Percentiles rank a stretch among this genome's conserved stretches.
Evolutionary conservation across 179 eudicot species (phyloP).

Genomic region (Corrigiola litoralis): DNA sequence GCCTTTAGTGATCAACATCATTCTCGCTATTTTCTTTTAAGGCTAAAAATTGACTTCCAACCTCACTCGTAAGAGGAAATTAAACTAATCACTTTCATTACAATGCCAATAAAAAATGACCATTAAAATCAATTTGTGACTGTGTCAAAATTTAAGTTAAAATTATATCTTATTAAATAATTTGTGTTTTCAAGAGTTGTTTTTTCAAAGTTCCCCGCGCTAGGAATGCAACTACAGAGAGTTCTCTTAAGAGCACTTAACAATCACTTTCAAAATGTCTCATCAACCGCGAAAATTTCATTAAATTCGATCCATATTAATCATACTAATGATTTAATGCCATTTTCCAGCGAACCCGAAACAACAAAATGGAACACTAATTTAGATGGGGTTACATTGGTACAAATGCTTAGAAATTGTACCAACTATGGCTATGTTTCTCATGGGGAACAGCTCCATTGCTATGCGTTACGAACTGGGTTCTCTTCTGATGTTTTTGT

Average conservation of each 20-base stretch:
- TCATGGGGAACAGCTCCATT: conserved; percentile 59
- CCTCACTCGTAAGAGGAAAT: no score
- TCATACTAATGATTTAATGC: neutral
- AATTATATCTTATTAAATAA: no score
- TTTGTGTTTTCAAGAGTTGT: no score
- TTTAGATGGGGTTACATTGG: conserved; percentile 35
- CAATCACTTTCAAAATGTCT: conserved; percentile 11
- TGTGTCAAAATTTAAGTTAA: no score
- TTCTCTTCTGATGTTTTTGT: conserved; percentile 38
- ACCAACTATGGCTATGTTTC: conserved; percentile 23
- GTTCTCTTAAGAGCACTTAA: neutral
- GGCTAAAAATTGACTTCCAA: no score
- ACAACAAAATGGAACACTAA: neutral
- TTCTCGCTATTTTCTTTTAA: no score
- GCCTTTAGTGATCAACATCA: no score
- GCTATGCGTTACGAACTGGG: conserved; percentile 39
- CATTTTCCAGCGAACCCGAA: neutral
- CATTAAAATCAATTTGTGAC: no score
- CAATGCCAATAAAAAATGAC: no score
- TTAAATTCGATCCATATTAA: neutral
- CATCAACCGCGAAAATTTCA: neutral
- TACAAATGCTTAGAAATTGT: conserved; percentile 42
- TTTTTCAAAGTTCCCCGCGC: neutral
- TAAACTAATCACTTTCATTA: no score
- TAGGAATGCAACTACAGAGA: neutral